Evolutionary conservation across 2,329 filamentous ascomycete species (phyloP), one percentile per base, ranked within the genome.

Genomic region (Pseudocercospora fuligena): DNA sequence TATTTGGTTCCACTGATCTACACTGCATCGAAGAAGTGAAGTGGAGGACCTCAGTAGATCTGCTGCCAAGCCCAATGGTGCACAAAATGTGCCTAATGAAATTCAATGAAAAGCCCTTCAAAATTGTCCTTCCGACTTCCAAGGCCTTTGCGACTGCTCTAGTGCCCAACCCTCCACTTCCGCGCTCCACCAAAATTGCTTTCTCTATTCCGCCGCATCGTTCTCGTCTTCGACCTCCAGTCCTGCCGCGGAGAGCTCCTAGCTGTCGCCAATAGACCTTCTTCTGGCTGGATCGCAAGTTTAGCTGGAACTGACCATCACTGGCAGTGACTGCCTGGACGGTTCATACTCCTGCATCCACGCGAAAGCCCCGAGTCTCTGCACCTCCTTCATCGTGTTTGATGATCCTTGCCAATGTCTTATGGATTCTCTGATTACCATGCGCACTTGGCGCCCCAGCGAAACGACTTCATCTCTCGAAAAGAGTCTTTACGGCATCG

Each of bases 401-500:
- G 23, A 9, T 19, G 21, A 25, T 51, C 23, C 47, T 51, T 25
- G 23, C 21, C 1, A 16, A 9, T 27, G 19, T 16, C 47, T 12
- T 51, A 5, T 51, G 19, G 19, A 12, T 25, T 19, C 19, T 14
- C 12, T 51, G 47, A 5, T 51, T 27, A 4, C 8, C 21, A 51
- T 51, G 19, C 47, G 47, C 47, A 14, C 47, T 8, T 51, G 3
- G 19, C 21, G 19, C 47, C 9, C 9, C 21, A 12, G 0, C 21
- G 9, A 11, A n/a, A 25, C 27, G 8, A 12, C 23, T 56, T 27
- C 65, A 70, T 61, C 67, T 69, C 57, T 72, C 69, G 58, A 76
- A 72, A 16, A 76, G 47, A 21, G 68, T 68, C 61, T 74, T 76
- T 25, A 82, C 80, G 6, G 82, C 81, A 36, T 82, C 80, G 4